Evolutionary conservation across 2,329 filamentous ascomycete genomes (phyloP), one percentile per base, ranked within the genome.

Genomic region (Colletotrichum musae): DNA sequence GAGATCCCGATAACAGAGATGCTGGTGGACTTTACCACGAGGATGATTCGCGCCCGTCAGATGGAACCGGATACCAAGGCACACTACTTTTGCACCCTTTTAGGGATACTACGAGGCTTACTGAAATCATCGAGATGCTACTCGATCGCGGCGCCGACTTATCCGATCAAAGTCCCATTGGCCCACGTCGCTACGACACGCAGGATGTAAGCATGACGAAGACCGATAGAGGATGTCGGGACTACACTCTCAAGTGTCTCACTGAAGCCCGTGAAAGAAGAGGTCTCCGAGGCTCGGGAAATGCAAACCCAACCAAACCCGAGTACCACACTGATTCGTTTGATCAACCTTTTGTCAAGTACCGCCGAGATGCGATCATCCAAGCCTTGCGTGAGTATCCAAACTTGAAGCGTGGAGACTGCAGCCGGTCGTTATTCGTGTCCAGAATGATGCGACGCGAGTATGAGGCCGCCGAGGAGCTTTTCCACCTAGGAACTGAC

Each of bases 61-160:
- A 52, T 18, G 12, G 16, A 18, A 24, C 2, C 4, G 5, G 18
- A 18, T 15, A 7, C 18, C 18, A 21, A 26, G 13, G 24, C 1
- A n/a, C 47, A 50, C 10, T 24, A 5, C 13, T 26, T 4, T 15
- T 52, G 13, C 32, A 60, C 2, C 58, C 58, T 1, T 36, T 32
- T 13, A 47, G 63, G 5, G 56, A 63, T 5, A 62, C 70, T 21
- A 51, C 61, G 4, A 60, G 74, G 16, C 68, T 74, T 39, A 73
- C 72, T 5, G 74, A 75, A 26, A 76, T 76, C 32, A n/a, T 75
- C 7, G 68, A 73, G 9, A 66, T 76, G 71, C 62, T 77, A 2
- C 54, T 73, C 18, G 15, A 69, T 10, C 32, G 67, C 53, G 71
- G 71, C 2, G 71, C 58, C n/a, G 47, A 74, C 36, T 3, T 58